Conservation (phyloP, 371 early-diverging fungal species). For the Apophysomyces variabilis region DNA sequence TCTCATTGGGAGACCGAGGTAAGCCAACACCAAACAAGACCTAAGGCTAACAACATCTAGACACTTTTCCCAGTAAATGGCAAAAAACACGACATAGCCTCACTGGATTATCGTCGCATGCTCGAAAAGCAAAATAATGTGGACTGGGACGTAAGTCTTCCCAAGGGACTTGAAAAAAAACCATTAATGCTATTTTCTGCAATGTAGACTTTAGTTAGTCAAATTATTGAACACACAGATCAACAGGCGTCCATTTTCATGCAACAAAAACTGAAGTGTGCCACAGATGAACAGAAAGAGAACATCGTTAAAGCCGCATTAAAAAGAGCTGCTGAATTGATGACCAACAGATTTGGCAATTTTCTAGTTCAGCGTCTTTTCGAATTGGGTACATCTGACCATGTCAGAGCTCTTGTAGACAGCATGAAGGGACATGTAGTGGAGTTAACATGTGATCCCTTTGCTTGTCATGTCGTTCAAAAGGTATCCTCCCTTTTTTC, state of each 20-base stretch:
- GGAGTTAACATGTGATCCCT: conserved; percentile 71
- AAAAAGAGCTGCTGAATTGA: conserved; percentile 59
- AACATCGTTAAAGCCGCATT: conserved; percentile 66
- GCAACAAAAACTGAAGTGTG: conserved; percentile 73
- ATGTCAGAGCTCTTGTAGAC: conserved; percentile 57
- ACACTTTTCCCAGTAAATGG: not conserved
- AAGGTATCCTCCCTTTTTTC: conserved; percentile 41
- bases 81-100: not conserved
- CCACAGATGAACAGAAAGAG: conserved; percentile 54
- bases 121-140: conserved; percentile 33
- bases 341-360: conserved; percentile 82
- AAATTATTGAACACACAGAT: conserved; percentile 74
- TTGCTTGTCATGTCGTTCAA: conserved; percentile 84
- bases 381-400: conserved; percentile 66
- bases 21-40: not conserved
- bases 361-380: conserved; percentile 77
- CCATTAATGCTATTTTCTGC: not conserved
- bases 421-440: conserved; percentile 70
- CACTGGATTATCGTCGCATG: conserved; percentile 31
- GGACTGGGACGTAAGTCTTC: conserved; percentile 39
- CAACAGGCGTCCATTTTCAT: conserved; percentile 79
- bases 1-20: conserved; percentile 18
- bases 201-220: conserved; percentile 55
- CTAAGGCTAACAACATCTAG: not conserved
- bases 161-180: too few species aligned